A percentile compares a stretch with the other conserved stretches of the same genome.
Conservation (phyloP, 1,284 basidiomycete genomes). For the Salmacisia buchloeana region DNA sequence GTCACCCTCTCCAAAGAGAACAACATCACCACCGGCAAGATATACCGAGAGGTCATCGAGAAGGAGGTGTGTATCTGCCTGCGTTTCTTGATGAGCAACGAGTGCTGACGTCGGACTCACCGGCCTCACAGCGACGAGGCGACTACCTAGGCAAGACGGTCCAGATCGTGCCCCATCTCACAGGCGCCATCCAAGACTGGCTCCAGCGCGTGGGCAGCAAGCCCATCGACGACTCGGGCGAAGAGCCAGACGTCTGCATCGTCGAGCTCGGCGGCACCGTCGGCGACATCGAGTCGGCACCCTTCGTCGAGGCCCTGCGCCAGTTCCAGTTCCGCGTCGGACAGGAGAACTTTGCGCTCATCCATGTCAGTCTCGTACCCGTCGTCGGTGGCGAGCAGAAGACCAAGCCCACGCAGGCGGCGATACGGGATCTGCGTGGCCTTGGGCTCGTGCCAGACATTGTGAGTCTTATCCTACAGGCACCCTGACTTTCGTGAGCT, state of each 20-base stretch:
- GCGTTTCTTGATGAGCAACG: neutral
- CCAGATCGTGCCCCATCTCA: constrained; percentile 93
- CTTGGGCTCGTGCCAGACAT: constrained; percentile 89
- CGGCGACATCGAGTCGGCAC: constrained; percentile 91
- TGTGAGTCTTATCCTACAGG: constrained; percentile 39
- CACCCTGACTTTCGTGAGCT: neutral
- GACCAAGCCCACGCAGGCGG: constrained; percentile 97
- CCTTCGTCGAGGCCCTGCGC: constrained; percentile 96
- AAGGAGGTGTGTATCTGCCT: constrained; percentile 70
- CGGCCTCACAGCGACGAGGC: constrained; percentile 70
- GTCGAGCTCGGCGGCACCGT: constrained; percentile 94
- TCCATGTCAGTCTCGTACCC: constrained; percentile 96
- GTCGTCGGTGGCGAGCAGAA: constrained; percentile 98
- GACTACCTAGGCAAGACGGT: constrained; percentile 98
- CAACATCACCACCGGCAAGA: constrained; percentile 98
- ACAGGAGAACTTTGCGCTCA: constrained; percentile 90
- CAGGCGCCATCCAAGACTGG: constrained; percentile 98
- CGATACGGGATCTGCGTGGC: constrained; percentile 86
- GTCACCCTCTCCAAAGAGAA: constrained; percentile 90
- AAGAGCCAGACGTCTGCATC: constrained; percentile 93
- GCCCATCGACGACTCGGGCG: constrained; percentile 87
- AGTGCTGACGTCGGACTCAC: neutral
- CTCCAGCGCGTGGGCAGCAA: constrained; percentile 88
- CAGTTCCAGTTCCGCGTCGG: constrained; percentile 98
- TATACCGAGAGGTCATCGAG: constrained; percentile 94